phyloP scores from a whole-genome alignment of 495 filamentous ascomycete genomes.

The Endocarpon pusillum region DNA sequence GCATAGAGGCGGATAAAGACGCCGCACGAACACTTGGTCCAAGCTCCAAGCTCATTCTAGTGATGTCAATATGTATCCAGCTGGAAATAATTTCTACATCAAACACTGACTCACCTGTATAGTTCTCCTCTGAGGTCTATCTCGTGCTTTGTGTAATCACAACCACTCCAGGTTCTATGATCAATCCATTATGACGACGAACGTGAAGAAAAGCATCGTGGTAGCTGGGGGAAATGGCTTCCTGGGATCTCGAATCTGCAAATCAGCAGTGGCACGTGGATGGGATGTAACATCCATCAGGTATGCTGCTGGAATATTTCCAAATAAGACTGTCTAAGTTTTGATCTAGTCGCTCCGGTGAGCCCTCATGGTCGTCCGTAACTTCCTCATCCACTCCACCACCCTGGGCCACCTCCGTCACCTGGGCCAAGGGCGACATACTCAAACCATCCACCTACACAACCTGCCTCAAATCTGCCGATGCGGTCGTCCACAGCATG shows the following conservation, averaged over 20 bases:
- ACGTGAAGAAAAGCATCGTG: conserved; percentile 58
- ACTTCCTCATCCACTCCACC: conserved; percentile 58
- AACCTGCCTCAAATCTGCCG: conserved; percentile 49
- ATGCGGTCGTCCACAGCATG: conserved; percentile 80
- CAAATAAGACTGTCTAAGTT: conserved; percentile 4
- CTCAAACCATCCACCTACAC: conserved; percentile 65
- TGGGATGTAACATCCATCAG: conserved; percentile 86
- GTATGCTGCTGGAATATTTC: conserved; percentile 24
- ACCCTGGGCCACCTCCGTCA: conserved; percentile 61
- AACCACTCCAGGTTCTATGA: too few species aligned
- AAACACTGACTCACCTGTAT: too few species aligned
- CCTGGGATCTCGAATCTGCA: conserved; percentile 81
- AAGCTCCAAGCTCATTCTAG: too few species aligned
- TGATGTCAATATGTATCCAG: too few species aligned
- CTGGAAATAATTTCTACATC: too few species aligned
- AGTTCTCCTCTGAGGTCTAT: too few species aligned
- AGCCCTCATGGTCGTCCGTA: conserved; percentile 65
- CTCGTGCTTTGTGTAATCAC: too few species aligned
- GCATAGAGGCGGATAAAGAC: too few species aligned
- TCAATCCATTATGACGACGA: too few species aligned
- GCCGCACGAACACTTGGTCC: too few species aligned
- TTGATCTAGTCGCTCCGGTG: conserved; percentile 58
- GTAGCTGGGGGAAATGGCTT: conserved; percentile 95
- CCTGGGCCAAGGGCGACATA: conserved; percentile 79
- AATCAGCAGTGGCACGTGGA: conserved; percentile 59